Evolutionary conservation across 257 asterid genomes (phyloP).

Genomic region (Penstemon eatonii): DNA sequence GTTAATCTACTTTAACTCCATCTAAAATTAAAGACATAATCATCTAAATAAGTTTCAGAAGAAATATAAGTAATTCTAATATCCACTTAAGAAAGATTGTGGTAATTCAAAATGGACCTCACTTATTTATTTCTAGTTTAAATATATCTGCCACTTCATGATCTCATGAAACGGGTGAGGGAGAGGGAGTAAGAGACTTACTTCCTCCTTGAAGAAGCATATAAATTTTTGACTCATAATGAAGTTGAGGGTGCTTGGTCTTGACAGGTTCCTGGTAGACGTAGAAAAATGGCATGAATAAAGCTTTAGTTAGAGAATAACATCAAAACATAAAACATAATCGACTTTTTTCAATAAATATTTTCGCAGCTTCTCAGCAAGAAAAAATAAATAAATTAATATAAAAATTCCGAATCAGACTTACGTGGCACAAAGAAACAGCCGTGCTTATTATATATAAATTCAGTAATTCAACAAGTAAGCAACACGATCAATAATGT

Average conservation of each 20-base stretch:
- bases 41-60: too few species aligned
- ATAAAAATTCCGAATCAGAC: slow-evolving; percentile 7
- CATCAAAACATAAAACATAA: neutral
- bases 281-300: too few species aligned
- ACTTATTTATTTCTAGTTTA: too few species aligned
- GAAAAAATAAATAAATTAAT: neutral
- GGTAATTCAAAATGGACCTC: too few species aligned
- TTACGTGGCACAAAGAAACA: slow-evolving; percentile 13
- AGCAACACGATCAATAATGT: neutral
- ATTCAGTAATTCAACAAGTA: neutral
- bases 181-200: slow-evolving; percentile 12
- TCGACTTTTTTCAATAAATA: neutral
- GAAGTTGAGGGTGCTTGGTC: slow-evolving; percentile 71
- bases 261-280: slow-evolving; percentile 53
- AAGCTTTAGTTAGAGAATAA: too few species aligned
- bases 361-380: slow-evolving; percentile 13
- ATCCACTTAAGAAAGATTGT: too few species aligned
- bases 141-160: too few species aligned
- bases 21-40: too few species aligned
- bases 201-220: slow-evolving; percentile 71
- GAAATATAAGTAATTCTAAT: too few species aligned
- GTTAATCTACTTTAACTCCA: too few species aligned
- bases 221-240: slow-evolving; percentile 60
- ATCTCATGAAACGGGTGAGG: too few species aligned
- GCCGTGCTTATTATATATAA: neutral